Base-by-base conservation (phyloP, 257 asterid genomes). In the Craterostigma plantagineum region DNA sequence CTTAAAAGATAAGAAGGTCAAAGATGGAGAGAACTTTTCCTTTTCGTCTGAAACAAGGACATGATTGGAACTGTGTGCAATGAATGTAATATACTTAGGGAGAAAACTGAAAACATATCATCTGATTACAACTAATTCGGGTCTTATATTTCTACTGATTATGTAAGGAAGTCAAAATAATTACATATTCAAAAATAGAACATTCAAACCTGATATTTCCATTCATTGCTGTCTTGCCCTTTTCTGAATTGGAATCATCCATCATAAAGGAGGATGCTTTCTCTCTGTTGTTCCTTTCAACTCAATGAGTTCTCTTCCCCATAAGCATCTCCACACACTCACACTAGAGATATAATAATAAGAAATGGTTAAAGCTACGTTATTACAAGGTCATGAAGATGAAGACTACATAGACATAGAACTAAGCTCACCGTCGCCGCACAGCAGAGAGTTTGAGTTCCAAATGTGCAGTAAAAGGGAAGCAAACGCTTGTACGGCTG, bases 361-460 rank as follows among this genome's bases (percentile, higher is more conserved):
- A n/a, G n/a, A n/a, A n/a, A n/a, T n/a, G n/a, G n/a, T n/a, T n/a
- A n/a, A n/a, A n/a, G n/a, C n/a, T n/a, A n/a, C n/a, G n/a, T n/a
- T n/a, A n/a, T n/a, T n/a, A n/a, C n/a, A n/a, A n/a, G n/a, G n/a
- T n/a, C n/a, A 38, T 14, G 66, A 42, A 42, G 87, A 63, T 2
- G 91, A 77, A 52, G 94, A 77, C 16, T 61, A 55, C 67, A 61
- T 61, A 35, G 55, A 61, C 59, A 61, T 61, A 58, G 67, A 61
- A 46, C 7, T 61, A 13, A 38, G 30, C 37, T 50, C 50, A n/a
- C 43, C 57, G 10, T 33, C 51, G 16, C 35, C 50, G 8, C 35
- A 45, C 12, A 46, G 40, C 51, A 62, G 47, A 51, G 91, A 81
- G 16, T 81, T 85, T 52, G 94, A 81, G 72, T 86, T 86, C 66